Percentiles rank a stretch among this genome's conserved stretches.
phyloP scores from a whole-genome alignment of 192 early-diverging fungal genomes.

The Phlyctochytrium planicorne region DNA sequence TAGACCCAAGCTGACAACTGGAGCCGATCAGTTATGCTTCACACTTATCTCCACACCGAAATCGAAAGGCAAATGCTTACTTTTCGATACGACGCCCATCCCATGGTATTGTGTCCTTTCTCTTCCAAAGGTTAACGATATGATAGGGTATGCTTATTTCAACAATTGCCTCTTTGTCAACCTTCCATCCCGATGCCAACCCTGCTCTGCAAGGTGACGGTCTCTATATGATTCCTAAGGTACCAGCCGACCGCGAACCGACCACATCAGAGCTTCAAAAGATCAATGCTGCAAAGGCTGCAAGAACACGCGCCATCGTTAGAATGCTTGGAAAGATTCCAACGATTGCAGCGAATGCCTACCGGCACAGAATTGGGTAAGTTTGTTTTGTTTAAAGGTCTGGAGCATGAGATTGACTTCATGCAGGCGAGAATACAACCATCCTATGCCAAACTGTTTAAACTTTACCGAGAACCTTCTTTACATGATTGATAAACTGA shows the following conservation, averaged over 20 bases:
- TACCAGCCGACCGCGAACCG: conserved; percentile 15
- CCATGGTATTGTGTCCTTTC: conserved; percentile 49
- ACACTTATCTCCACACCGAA: conserved; percentile 57
- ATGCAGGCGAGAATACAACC: conserved; percentile 42
- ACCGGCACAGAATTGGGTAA: conserved; percentile 61
- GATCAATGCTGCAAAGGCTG: conserved; percentile 20
- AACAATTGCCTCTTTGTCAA: conserved; percentile 59
- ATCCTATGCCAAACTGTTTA: conserved; percentile 37
- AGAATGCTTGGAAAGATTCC: conserved; percentile 65
- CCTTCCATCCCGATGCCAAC: conserved; percentile 71
- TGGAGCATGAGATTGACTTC: conserved; percentile 1
- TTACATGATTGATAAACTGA: conserved; percentile 53
- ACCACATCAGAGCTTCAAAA: conserved; percentile 20
- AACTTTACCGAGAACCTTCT: conserved; percentile 47
- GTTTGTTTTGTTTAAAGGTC: background rate
- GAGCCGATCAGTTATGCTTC: conserved; percentile 49
- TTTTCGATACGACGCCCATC: conserved; percentile 69
- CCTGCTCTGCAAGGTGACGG: conserved; percentile 58
- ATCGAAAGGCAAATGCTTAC: conserved; percentile 55
- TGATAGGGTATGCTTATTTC: conserved; percentile 60
- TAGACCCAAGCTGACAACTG: conserved; percentile 44
- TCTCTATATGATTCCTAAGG: conserved; percentile 39
- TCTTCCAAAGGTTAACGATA: conserved; percentile 5
- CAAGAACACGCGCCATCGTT: conserved; percentile 55
- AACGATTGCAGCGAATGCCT: conserved; percentile 60